Percentiles rank a stretch among this genome's conserved stretches.
Evolutionary conservation across 495 filamentous ascomycete species (phyloP).

Genomic region (Podospora pseudopauciseta): DNA sequence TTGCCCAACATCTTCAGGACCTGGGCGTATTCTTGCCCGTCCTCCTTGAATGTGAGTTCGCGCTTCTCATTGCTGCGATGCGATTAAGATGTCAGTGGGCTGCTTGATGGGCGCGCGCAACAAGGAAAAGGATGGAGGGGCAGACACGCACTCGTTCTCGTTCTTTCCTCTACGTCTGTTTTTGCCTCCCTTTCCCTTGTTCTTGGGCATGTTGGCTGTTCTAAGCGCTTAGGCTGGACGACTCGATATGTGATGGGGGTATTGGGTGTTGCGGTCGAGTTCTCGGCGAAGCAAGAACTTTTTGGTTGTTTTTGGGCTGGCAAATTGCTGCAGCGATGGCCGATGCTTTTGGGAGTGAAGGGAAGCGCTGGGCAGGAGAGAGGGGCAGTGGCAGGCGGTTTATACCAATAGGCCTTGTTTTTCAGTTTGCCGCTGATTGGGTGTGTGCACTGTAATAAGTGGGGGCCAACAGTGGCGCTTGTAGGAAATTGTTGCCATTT

Average conservation of each 20-base stretch:
- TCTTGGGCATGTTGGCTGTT: constrained; percentile 30
- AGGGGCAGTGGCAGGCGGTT: not conserved
- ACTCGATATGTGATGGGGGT: not conserved
- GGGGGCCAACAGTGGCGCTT: not conserved
- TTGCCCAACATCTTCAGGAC: constrained; percentile 99
- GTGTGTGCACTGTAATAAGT: not conserved
- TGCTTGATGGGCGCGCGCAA: constrained; percentile 1
- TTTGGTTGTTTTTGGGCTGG: not conserved
- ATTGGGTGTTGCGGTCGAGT: not conserved
- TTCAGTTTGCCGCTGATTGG: not conserved
- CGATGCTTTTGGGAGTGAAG: not conserved
- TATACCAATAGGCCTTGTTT: not conserved
- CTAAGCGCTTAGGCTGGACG: not conserved
- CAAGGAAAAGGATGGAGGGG: not conserved
- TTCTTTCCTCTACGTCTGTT: constrained; percentile 99
- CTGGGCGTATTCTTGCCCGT: constrained; percentile 98
- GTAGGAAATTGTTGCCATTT: not conserved
- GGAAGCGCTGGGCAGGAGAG: not conserved
- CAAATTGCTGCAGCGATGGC: not conserved
- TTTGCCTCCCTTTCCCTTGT: constrained; percentile 79
- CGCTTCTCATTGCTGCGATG: constrained; percentile 87
- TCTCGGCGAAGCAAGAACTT: constrained; percentile 10
- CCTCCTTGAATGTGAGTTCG: constrained; percentile 96
- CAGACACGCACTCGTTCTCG: constrained; percentile 64
- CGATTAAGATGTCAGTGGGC: constrained; percentile 7